Evolutionary conservation across 2,329 filamentous ascomycete genomes (phyloP), one percentile per base, ranked within the genome.

Genomic region (Hymenoscyphus fructigenus): DNA sequence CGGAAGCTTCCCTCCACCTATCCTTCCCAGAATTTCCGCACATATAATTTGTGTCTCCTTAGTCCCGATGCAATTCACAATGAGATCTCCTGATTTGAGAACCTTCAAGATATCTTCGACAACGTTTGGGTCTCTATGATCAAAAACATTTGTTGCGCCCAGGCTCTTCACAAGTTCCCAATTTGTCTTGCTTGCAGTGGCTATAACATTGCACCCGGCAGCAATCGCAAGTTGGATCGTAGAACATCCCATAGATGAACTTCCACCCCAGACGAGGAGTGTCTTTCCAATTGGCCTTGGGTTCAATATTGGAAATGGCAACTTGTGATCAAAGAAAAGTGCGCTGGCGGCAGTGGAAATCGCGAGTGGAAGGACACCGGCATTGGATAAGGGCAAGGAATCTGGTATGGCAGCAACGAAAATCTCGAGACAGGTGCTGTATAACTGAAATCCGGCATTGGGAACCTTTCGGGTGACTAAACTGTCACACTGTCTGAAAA

Each of bases 181-280:
- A 67, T 82, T 84, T 64, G 62, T 4, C 5, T 23, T 9, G 29
- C 28, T 36, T 9, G 47, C 29, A 20, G 79, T 81, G 17, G 80
- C 76, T 57, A 81, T 71, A 57, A 83, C 80, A 57, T 59, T 59
- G 3, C 59, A 61, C 9, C 72, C 71, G 9, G 70, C 67, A 67
- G 81, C 74, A 64, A 79, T 79, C 5, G 79, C 80, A 63, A 75
- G 81, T 66, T 83, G 81, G 10, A 83, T 76, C 4, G 80, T 81
- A 2, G 82, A 71, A 0, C 77, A 77, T 1, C 82, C 82, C 0
- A 80, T 82, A 12, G 80, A 81, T 1, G 81, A 82, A 32, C 78
- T 80, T 3, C 77, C 82, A 44, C 81, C 81, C 65, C 83, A 83
- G 53, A 84, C 78, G 15, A 83, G 70, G 10, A 83, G 69, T 0